Evolutionary conservation across 345 rosid species (phyloP), one percentile per base, ranked within the genome.

Genomic region (Toxicodendron radicans): DNA sequence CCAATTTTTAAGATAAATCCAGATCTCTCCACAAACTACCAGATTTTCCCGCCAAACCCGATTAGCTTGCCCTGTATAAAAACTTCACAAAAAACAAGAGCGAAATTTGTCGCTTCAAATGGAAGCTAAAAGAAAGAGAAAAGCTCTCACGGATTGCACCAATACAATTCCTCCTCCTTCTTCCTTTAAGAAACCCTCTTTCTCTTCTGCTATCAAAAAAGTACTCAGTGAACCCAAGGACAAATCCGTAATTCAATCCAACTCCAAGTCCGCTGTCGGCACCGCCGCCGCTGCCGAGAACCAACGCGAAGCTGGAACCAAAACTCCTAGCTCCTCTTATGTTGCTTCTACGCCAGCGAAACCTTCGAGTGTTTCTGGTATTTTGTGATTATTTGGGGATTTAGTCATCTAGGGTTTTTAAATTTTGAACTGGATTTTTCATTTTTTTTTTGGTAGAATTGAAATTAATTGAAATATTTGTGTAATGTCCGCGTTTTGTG

Each of bases 101-200:
- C 54, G 2, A 27, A 6, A 66, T 66, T 66, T 18, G 71, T 51
- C 18, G 11, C 11, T 51, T 9, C 11, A 24, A 49, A 74, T 30
- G 74, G 63, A 35, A 53, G 66, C 53, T 33, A 57, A 20, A 38
- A 58, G 62, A 33, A 52, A 24, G 20, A 66, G 84, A 77, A 75
- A 63, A 17, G 82, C 85, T 3, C 77, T 85, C 32, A 51, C 83
- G 20, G 89, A 85, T 79, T 79, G 81, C 85, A 83, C 86, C 70
- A 85, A 85, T 71, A 53, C 53, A 9, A 43, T 68, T 58, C 12
- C 72, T 21, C 46, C 78, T n/a, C 54, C 59, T 10, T 38, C 76
- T 2, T 67, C 76, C 2, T 43, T 24, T 18, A 58, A 65, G 64
- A 65, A 66, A 61, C 75, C 76, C 68, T 54, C 12, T 70, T 49